Conservation (phyloP, 352 stramenopile genomes). For the Pelagophyceae sp. region DNA sequence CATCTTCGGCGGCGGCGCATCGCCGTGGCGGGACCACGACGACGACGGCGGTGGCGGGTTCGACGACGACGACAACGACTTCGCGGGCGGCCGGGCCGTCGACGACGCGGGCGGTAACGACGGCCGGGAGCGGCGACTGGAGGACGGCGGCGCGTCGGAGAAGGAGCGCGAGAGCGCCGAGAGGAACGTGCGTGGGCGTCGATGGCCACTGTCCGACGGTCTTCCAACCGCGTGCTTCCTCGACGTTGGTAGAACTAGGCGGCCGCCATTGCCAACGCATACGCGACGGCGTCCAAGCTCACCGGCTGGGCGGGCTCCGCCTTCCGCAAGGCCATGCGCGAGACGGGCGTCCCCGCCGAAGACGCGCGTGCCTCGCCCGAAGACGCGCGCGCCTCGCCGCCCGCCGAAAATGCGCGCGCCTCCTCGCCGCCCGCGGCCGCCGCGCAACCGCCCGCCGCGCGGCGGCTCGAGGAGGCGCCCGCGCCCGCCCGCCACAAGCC, state of each 20-base stretch:
- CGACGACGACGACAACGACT: not conserved
- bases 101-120: not conserved
- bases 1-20: not conserved
- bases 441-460: too few relatives aligned
- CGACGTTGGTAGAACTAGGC: too few relatives aligned
- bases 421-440: not conserved
- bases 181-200: too few relatives aligned
- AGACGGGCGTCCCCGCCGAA: not conserved
- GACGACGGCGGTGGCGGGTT: too few relatives aligned
- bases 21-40: not conserved
- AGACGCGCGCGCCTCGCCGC: not conserved
- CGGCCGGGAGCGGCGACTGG: conserved; percentile 25
- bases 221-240: too few relatives aligned
- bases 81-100: not conserved
- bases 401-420: conserved; percentile 2
- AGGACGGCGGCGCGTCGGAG: too few relatives aligned
- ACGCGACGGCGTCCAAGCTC: conserved; percentile 53
- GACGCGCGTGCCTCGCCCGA: not conserved
- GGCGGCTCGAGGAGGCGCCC: too few relatives aligned
- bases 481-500: too few relatives aligned
- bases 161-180: too few relatives aligned
- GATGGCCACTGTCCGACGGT: too few relatives aligned
- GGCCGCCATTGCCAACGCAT: conserved; percentile 46
- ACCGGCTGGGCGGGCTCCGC: conserved; percentile 62
- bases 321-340: conserved; percentile 50